These are phyloP conservation scores for Fusarium secorum DNA, from an alignment of 2,329 filamentous ascomycete genomes.

Conservation along the genomic window DNA sequence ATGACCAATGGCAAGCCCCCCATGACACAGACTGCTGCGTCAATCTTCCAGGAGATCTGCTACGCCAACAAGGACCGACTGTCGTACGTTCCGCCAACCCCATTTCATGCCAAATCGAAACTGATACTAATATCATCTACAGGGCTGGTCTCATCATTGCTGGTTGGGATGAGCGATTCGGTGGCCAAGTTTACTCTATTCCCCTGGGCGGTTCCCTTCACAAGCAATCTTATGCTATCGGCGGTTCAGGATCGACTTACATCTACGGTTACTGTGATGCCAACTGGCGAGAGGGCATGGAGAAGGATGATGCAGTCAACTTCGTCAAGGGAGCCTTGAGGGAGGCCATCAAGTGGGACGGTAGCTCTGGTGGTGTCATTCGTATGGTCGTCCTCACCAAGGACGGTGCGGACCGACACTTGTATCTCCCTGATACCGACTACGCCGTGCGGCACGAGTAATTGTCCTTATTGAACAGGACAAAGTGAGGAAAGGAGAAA, in stretches of 20 bases:
- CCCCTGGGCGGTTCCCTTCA: conserved; percentile 95
- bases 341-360: conserved; percentile 99
- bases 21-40: conserved; percentile 92
- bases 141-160: conserved; percentile 98
- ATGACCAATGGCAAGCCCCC: conserved; percentile 89
- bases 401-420: conserved; percentile 87
- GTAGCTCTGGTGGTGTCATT: conserved; percentile 97
- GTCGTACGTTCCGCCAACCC: conserved; percentile 67
- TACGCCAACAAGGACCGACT: conserved; percentile 96
- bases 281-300: conserved; percentile 95
- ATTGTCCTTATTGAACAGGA: conserved; percentile 36
- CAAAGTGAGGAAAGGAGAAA: conserved; percentile 20
- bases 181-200: conserved; percentile 97
- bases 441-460: conserved; percentile 78
- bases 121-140: conserved; percentile 25
- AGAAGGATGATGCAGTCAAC: conserved; percentile 84
- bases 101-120: background rate
- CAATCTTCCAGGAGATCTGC: conserved; percentile 97
- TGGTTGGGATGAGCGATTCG: conserved; percentile 95
- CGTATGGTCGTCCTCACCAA: conserved; percentile 95
- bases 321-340: conserved; percentile 92
- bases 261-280: conserved; percentile 99
- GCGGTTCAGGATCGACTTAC: conserved; percentile 96
- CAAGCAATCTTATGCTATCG: conserved; percentile 96
- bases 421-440: conserved; percentile 92